These are phyloP conservation scores for Backusella morwellensis DNA, from an alignment of 192 early-diverging fungal genomes.

Conservation along the genomic window DNA sequence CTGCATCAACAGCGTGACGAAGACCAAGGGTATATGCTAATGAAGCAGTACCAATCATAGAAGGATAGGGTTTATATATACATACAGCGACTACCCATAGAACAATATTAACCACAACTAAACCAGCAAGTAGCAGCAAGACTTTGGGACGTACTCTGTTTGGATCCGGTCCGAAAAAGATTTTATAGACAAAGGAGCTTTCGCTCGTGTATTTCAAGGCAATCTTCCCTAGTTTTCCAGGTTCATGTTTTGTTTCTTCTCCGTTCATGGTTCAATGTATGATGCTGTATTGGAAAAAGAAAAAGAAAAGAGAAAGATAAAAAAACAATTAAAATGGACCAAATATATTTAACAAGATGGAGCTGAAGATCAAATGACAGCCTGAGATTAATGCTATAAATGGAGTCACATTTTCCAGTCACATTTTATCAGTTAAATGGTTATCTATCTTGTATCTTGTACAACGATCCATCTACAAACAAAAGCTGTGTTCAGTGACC, in stretches of 20 bases:
- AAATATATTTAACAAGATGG: not conserved
- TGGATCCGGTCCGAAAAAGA: conserved; percentile 36
- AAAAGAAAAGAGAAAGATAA: not conserved
- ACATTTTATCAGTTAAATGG: not conserved
- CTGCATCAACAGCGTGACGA: conserved; percentile 58
- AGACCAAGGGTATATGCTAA: conserved; percentile 52
- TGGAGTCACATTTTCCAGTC: not conserved
- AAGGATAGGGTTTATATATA: conserved; percentile 37
- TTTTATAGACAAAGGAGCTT: conserved; percentile 22
- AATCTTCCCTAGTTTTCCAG: not conserved
- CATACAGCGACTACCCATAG: conserved; percentile 43
- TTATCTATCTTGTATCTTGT: conserved; percentile 6
- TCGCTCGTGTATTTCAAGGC: conserved; percentile 18
- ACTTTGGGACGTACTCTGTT: conserved; percentile 34
- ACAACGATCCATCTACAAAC: not conserved
- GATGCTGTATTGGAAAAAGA: not conserved
- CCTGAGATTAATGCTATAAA: not conserved
- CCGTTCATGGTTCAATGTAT: not conserved
- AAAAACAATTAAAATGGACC: not conserved
- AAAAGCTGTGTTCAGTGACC: not conserved
- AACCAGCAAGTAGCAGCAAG: conserved; percentile 25
- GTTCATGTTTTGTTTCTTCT: not conserved
- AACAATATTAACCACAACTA: conserved; percentile 38
- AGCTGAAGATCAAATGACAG: not conserved
- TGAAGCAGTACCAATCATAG: conserved; percentile 40